Evolutionary conservation across 2,329 filamentous ascomycete species (phyloP).

Genomic region (Ophiognomonia clavigignenti-juglandacearum): DNA sequence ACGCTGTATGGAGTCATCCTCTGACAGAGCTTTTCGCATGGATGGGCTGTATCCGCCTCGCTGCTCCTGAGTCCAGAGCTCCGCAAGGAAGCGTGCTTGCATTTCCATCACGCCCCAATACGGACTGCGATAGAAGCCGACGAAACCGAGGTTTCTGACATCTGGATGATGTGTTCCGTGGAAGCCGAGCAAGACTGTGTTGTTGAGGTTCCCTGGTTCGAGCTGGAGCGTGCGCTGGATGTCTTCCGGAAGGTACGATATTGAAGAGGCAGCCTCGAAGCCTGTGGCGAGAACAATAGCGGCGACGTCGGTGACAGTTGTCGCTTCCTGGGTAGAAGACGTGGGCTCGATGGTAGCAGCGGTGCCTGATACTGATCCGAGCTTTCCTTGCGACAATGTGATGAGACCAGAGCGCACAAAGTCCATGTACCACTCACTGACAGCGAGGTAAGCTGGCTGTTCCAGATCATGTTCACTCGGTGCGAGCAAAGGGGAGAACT

Average conservation of each 20-base stretch:
- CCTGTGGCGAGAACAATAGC: constrained; percentile 73
- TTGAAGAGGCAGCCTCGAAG: constrained; percentile 59
- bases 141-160: constrained; percentile 65
- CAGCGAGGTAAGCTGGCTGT: constrained; percentile 60
- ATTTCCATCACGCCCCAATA: constrained; percentile 88
- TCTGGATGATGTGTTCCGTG: constrained; percentile 58
- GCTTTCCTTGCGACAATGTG: constrained; percentile 42
- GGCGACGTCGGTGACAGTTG: constrained; percentile 49
- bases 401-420: constrained; percentile 66
- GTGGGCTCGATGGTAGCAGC: constrained; percentile 29
- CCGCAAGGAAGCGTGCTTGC: constrained; percentile 67
- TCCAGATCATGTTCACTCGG: constrained; percentile 35
- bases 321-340: constrained; percentile 3
- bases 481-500: constrained; percentile 39
- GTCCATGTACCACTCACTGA: constrained; percentile 68
- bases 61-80: constrained; percentile 47
- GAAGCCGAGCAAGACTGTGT: constrained; percentile 64
- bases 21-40: constrained; percentile 35
- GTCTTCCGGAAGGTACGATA: constrained; percentile 58
- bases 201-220: constrained; percentile 45
- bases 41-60: constrained; percentile 21
- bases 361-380: constrained; percentile 31
- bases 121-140: constrained; percentile 78
- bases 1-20: constrained; percentile 39
- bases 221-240: constrained; percentile 55